Evolutionary conservation across 1,139 yeast species (phyloP).

Genomic region (Oligophagozyma castellii): DNA sequence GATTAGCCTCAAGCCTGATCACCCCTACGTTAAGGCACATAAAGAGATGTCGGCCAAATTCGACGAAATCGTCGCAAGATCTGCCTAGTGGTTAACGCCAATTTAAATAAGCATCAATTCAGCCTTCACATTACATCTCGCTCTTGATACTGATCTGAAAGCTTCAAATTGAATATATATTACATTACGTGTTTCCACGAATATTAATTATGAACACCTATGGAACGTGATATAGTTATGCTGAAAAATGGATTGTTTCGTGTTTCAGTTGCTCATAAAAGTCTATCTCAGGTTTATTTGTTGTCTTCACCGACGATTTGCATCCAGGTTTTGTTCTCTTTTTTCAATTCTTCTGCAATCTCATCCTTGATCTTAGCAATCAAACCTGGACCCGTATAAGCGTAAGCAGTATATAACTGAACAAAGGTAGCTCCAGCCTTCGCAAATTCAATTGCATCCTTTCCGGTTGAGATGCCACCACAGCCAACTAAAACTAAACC

Average conservation of each 20-base stretch:
- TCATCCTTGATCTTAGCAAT: slow-evolving; percentile 70
- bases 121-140: no score
- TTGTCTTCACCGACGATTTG: slow-evolving; percentile 53
- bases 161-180: no score
- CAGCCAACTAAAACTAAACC: slow-evolving; percentile 74
- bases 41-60: slow-evolving; percentile 35
- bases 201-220: no score
- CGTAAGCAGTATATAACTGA: slow-evolving; percentile 79
- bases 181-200: no score
- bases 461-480: slow-evolving; percentile 80
- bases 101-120: no score
- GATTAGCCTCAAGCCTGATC: slow-evolving; percentile 30
- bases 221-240: no score
- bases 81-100: neutral
- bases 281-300: no score
- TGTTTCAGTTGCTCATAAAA: no score
- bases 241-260: no score
- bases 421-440: slow-evolving; percentile 86
- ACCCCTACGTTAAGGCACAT: slow-evolving; percentile 33
- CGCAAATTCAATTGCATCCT: slow-evolving; percentile 84
- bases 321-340: slow-evolving; percentile 75
- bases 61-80: slow-evolving; percentile 42
- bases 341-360: slow-evolving; percentile 47
- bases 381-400: slow-evolving; percentile 85
- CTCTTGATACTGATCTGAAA: no score